Evolutionary conservation across 2,329 filamentous ascomycete species (phyloP).

Genomic region (Apiospora rasikravindrae): DNA sequence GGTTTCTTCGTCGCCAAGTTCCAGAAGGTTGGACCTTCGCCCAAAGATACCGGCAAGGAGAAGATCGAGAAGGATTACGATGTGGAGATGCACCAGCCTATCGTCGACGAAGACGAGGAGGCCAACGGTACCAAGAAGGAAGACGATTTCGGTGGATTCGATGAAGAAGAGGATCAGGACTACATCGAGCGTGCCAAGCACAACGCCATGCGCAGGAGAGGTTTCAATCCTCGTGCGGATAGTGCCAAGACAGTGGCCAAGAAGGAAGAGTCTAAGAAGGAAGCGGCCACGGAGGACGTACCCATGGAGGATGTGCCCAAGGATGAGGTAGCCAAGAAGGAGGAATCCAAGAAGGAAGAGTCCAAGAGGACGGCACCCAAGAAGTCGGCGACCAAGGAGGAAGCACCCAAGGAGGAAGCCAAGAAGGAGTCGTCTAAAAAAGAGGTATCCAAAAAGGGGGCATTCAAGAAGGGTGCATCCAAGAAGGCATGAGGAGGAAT

Average conservation of each 20-base stretch:
- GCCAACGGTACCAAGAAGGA: conserved; percentile 49
- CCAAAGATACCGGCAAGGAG: conserved; percentile 54
- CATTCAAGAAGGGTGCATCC: background rate
- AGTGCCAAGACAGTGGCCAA: conserved; percentile 11
- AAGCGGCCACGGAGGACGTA: background rate
- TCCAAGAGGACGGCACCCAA: background rate
- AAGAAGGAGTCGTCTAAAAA: background rate
- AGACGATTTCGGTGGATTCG: conserved; percentile 73
- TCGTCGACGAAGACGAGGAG: conserved; percentile 48
- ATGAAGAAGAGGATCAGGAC: conserved; percentile 73
- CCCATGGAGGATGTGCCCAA: background rate
- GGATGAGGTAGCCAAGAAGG: background rate
- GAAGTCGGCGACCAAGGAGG: background rate
- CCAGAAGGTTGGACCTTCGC: conserved; percentile 85
- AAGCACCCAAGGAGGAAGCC: background rate
- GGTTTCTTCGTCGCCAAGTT: conserved; percentile 99
- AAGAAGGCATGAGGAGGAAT: conserved; percentile 14
- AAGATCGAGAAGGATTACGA: conserved; percentile 32
- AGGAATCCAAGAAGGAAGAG: background rate
- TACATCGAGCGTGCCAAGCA: conserved; percentile 76
- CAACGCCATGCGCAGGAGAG: conserved; percentile 75
- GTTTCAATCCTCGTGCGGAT: conserved; percentile 64
- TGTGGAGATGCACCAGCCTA: conserved; percentile 72
- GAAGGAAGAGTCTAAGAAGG: conserved; percentile 13
- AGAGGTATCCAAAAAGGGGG: background rate